phyloP scores from a whole-genome alignment of 2,329 filamentous ascomycete genomes.

The Talaromyces sp. region DNA sequence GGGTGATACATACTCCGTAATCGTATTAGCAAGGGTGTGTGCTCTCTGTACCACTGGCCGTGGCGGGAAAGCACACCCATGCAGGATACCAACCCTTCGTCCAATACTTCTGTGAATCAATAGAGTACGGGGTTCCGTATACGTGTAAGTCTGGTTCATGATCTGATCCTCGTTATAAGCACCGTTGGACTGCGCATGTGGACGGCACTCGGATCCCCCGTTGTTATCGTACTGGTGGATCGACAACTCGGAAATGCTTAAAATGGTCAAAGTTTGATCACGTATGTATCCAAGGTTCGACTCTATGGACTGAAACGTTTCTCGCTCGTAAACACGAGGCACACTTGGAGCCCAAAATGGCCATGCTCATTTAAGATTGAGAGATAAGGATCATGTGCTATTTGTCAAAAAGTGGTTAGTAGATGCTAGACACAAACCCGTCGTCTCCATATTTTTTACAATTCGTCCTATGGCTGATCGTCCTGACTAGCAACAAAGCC shows the following conservation, averaged over 20 bases:
- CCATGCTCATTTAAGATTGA: neutral
- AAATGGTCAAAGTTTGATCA: neutral
- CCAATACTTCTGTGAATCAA: neutral
- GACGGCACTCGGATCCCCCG: constrained; percentile 2
- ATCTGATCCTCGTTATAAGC: neutral
- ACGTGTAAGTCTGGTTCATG: neutral
- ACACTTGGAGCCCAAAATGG: neutral
- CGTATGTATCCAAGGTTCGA: neutral
- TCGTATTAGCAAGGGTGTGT: neutral
- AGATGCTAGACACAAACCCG: neutral
- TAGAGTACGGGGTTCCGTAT: neutral
- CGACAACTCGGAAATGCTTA: neutral
- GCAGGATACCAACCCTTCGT: neutral
- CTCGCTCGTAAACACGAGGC: neutral
- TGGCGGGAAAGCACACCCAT: neutral
- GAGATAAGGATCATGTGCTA: neutral
- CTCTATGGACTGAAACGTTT: neutral
- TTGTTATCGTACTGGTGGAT: neutral
- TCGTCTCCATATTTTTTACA: neutral
- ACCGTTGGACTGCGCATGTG: neutral
- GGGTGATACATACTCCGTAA: neutral
- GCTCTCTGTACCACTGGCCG: neutral
- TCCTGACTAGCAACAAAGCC: neutral
- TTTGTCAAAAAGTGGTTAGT: neutral
- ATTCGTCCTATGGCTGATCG: neutral